phyloP scores from a whole-genome alignment of 179 eudicot genomes.

The Beta corolliflora region DNA sequence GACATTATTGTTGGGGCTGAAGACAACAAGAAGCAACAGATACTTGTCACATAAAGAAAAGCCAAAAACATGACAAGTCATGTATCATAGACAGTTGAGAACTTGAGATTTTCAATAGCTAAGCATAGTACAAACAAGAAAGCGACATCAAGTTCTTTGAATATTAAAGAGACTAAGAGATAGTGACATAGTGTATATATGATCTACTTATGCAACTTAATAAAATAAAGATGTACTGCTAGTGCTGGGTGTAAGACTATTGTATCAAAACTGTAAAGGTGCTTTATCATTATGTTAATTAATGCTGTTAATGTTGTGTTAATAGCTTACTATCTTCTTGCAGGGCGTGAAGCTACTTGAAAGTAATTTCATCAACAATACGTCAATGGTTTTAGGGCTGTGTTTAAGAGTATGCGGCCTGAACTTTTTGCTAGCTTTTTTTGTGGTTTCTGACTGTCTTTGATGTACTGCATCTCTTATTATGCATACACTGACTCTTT shows the following conservation, averaged over 20 bases:
- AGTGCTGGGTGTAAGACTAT: too few relatives aligned
- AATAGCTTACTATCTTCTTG: constrained; percentile 22
- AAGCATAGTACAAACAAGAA: not conserved
- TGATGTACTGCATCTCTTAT: not conserved
- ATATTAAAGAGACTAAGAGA: not conserved
- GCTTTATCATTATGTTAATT: not conserved
- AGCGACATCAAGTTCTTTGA: not conserved
- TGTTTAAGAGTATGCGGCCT: constrained; percentile 76
- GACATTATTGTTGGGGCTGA: not conserved
- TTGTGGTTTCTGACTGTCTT: not conserved
- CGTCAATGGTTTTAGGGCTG: constrained; percentile 92
- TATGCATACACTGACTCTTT: not conserved
- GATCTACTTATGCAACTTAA: not conserved
- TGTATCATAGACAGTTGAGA: not conserved
- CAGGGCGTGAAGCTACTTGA: constrained; percentile 89
- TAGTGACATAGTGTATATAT: not conserved
- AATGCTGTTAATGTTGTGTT: not conserved
- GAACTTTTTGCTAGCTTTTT: constrained; percentile 9
- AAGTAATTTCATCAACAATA: constrained; percentile 94
- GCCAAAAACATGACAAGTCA: not conserved
- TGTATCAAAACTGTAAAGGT: not conserved
- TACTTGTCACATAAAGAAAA: not conserved
- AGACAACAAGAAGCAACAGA: not conserved
- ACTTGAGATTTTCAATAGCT: not conserved
- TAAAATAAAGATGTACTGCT: too few relatives aligned